Evolutionary conservation across 2,329 filamentous ascomycete genomes (phyloP).

Genomic region (Aplosporella prunicola): DNA sequence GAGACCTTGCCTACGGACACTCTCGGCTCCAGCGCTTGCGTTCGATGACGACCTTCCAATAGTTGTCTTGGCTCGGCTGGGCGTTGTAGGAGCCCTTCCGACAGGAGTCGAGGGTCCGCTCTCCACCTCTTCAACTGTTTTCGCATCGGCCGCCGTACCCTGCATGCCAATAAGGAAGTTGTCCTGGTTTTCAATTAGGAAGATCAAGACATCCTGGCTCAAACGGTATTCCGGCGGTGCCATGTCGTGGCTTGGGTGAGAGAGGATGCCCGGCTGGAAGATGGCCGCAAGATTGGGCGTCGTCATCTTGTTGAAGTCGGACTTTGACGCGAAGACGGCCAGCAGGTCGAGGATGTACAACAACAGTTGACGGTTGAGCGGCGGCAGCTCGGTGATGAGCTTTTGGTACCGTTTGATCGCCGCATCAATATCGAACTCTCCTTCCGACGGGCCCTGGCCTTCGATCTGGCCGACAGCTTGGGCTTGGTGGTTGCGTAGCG

Average conservation of each 20-base stretch:
- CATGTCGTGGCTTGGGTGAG: constrained; percentile 92
- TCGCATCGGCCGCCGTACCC: constrained; percentile 92
- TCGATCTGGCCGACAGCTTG: constrained; percentile 62
- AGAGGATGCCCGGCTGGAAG: constrained; percentile 93
- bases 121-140: constrained; percentile 57
- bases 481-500: constrained; percentile 59
- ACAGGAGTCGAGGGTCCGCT: constrained; percentile 52
- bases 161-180: constrained; percentile 98
- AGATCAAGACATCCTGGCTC: constrained; percentile 94
- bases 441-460: constrained; percentile 55
- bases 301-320: constrained; percentile 94
- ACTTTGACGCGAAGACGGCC: constrained; percentile 93
- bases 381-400: constrained; percentile 85
- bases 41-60: constrained; percentile 73
- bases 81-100: constrained; percentile 40
- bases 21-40: constrained; percentile 80
- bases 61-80: constrained; percentile 43
- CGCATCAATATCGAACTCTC: constrained; percentile 61
- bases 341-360: constrained; percentile 93
- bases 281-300: constrained; percentile 91
- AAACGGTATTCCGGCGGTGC: constrained; percentile 85
- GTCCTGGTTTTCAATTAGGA: constrained; percentile 96
- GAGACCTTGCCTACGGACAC: constrained; percentile 68
- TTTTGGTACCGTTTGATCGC: constrained; percentile 79
- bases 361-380: constrained; percentile 84